These are phyloP conservation scores for Trichoderma sp. DNA, from an alignment of 2,329 filamentous ascomycete genomes.

Conservation along the genomic window DNA sequence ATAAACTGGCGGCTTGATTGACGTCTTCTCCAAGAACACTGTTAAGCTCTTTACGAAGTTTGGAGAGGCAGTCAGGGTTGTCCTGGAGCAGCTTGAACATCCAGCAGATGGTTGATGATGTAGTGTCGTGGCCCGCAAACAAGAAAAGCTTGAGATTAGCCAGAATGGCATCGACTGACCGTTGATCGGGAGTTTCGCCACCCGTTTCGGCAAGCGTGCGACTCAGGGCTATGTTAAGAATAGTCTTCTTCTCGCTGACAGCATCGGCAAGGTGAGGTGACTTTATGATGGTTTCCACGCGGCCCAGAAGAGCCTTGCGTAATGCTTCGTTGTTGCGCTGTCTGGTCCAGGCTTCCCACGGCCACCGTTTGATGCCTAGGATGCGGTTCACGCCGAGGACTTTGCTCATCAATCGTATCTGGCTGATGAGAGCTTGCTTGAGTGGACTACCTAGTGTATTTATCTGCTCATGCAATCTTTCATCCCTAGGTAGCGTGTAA, in stretches of 20 bases:
- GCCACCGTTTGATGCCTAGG: not conserved
- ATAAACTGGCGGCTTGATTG: not conserved
- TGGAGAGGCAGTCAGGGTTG: not conserved
- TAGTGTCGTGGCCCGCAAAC: constrained; percentile 12
- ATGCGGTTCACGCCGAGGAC: not conserved
- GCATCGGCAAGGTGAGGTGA: not conserved
- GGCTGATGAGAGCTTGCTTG: not conserved
- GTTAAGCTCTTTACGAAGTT: constrained; percentile 11
- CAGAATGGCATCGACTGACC: not conserved
- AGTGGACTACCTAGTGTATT: not conserved
- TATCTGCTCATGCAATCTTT: not conserved
- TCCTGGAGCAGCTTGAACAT: constrained; percentile 15
- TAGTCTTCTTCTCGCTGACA: not conserved
- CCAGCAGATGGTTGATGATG: not conserved
- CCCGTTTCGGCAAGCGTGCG: not conserved
- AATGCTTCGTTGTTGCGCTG: not conserved
- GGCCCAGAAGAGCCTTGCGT: not conserved
- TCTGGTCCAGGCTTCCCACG: not conserved
- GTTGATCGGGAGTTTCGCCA: not conserved
- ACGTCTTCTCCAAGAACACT: not conserved
- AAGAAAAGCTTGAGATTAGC: constrained; percentile 1
- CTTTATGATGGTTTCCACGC: not conserved
- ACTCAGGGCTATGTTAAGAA: not conserved
- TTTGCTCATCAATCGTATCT: not conserved
- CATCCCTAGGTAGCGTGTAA: not conserved